Evolutionary conservation across 768 basidiomycete species (phyloP).

Genomic region (Infundibulicybe gibba): DNA sequence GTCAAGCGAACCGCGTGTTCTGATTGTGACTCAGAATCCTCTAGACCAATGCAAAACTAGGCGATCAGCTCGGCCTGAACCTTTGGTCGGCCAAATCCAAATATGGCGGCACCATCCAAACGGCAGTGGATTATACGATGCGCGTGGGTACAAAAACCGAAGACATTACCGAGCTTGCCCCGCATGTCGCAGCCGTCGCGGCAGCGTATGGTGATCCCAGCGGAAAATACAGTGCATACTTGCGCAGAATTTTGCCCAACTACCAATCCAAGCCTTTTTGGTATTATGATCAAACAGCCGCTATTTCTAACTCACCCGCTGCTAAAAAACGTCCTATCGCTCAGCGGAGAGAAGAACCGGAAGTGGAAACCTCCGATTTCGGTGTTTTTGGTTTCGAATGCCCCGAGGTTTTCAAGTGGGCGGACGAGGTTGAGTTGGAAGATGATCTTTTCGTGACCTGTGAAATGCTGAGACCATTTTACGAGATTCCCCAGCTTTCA

Average conservation of each 20-base stretch:
- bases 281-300: slow-evolving; percentile 12
- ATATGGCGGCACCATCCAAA: slow-evolving; percentile 52
- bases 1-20: slow-evolving; percentile 8
- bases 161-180: slow-evolving; percentile 50
- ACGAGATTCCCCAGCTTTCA: slow-evolving; percentile 9
- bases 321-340: slow-evolving; percentile 15
- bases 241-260: slow-evolving; percentile 30
- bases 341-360: background rate
- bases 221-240: slow-evolving; percentile 49
- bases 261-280: slow-evolving; percentile 18
- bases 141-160: slow-evolving; percentile 27
- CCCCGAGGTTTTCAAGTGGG: no score
- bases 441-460: no score
- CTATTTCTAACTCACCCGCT: slow-evolving; percentile 33
- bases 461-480: slow-evolving; percentile 34
- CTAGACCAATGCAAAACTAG: no score
- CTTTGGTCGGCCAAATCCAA: no score
- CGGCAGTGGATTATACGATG: slow-evolving; percentile 58
- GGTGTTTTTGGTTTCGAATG: no score
- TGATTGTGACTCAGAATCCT: no score
- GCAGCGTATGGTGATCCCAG: slow-evolving; percentile 58
- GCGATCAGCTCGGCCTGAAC: no score
- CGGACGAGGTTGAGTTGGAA: slow-evolving; percentile 32
- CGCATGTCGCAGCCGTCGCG: slow-evolving; percentile 53
- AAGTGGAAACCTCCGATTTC: no score